Base-by-base conservation (phyloP, 768 basidiomycete genomes). In the Lactifluus rugatus region DNA sequence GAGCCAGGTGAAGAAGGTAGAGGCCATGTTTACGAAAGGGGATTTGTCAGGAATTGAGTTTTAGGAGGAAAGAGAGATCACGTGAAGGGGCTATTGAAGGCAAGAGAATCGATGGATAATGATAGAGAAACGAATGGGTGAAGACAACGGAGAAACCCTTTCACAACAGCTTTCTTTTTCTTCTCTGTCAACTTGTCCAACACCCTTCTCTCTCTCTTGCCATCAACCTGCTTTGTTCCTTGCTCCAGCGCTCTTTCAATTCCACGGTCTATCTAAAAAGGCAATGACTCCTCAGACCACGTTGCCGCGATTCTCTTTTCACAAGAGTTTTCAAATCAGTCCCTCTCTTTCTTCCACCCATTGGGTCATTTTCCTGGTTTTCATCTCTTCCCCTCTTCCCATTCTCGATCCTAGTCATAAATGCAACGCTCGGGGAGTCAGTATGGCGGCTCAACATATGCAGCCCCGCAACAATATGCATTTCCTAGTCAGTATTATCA, bases 1-100 rank as follows among this genome's bases (percentile, higher is more conserved):
- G 67, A 90, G 68, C 94, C 94, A 98, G 67, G 81, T 79, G 69
- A 87, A 77, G 76, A 96, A 93, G 36, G 84, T 83, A 37, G 89
- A 88, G 57, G 90, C 79, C 90, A 93, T 92, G 57, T 21, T 48
- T 21, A 14, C 3, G 3, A 13, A 26, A 23, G 14, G 28, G 16
- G 5, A 31, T 31, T 31, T 31, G 32, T 17, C 32, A n/a, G 9
- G n/a, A 3, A 7, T 23, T 36, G n/a, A 16, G 6, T 21, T 21
- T 34, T 31, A 31, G 25, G 34, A n/a, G 45, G 1, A 2, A 4
- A 5, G 11, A 0, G 16, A 23, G 7, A 10, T 34, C 54, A 56
- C 54, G 47, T 56, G 54, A 13, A 31, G 28, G 9, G n/a, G n/a
- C n/a, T n/a, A 6, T 31, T 31, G 28, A 31, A 31, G 28, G 28